Evolutionary conservation across 441 rosid species (phyloP), one percentile per base, ranked within the genome.

Genomic region (Bocquillonia castaneifolia): DNA sequence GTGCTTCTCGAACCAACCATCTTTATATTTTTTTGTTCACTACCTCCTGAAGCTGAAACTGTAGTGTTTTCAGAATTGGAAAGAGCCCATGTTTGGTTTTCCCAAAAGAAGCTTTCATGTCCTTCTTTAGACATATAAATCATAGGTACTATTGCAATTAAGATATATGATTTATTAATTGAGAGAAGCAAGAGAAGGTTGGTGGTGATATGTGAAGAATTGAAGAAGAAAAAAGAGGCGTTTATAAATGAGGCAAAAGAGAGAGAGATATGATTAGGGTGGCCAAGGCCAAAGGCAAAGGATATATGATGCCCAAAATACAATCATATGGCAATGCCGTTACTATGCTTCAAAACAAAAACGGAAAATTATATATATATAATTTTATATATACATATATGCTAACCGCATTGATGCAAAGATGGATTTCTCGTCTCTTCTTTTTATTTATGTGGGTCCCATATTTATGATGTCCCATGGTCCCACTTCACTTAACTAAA

Each of bases 251-350:
- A 56, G 68, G 36, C 40, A 53, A 32, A 66, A 39, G 78, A 70
- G 64, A 77, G 45, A 57, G 63, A 47, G 52, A 26, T 68, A 48
- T 52, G 68, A 57, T 71, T 62, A 57, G 34, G 34, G 59, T 68
- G 55, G 53, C 42, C 56, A 63, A 28, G 63, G 20, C 8, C 56
- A 26, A 57, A 42, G n/a, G n/a, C n/a, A n/a, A n/a, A n/a, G n/a
- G n/a, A n/a, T n/a, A 61, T 63, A 54, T 56, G 60, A 48, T 67
- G 14, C 28, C 70, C 86, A 82, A 81, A 82, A 79, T 81, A 85
- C 77, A 86, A 85, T 88, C 87, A 85, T 84, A 79, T 76, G 86
- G 59, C 59, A 44, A 76, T 71, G 85, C 86, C 89, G 91, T 88
- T 88, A 84, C 91, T 66, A 20, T 32, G 63, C 71, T 64, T 75